Base-by-base conservation (phyloP, 2,329 filamentous ascomycete genomes). In the Teratosphaeria gauchensis region DNA sequence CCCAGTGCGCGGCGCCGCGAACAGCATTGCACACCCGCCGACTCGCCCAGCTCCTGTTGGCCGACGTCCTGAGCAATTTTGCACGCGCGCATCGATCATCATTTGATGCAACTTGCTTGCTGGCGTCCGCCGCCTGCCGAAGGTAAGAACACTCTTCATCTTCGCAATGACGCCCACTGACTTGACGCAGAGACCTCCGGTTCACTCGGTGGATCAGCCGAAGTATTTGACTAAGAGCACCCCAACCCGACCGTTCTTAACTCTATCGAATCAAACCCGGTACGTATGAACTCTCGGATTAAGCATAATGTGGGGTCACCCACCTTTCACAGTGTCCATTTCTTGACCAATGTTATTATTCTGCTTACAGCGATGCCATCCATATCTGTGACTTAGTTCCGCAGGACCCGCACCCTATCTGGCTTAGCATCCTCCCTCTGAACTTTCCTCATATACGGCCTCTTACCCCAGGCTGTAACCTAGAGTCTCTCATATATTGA, bases 281-380 rank as follows among this genome's bases (percentile, higher is more conserved):
- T 63, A 65, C 63, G 63, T 59, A 38, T 60, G 62, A 69, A 68
- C 65, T 68, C 66, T 59, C 56, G 62, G 60, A 61, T 69, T 69
- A 69, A 67, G 66, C 66, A 65, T 67, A 68, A 68, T 63, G 65
- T 65, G 65, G 65, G 62, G 63, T 58, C 58, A 14, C 42, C 42
- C 42, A 48, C 42, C 42, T 19, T 48, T 48, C 35, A 48, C 42
- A 24, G 42, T 48, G 24, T 8, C 42, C 42, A 48, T 48, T n/a
- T 19, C 42, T 48, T 48, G 42, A n/a, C 42, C 42, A 48, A 48
- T 8, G 16, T 19, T 19, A 48, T 48, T 48, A 48, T 48, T 48
- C 42, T 48, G 42, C 42, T 48, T 48, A 19, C 42, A 48, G 42
- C 42, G 42, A 48, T 48, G 42, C 42, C 42, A 21, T 19, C 42